Evolutionary conservation across 176 grass and related monocot species (phyloP), one percentile per base, ranked within the genome.

Genomic region (Eragrostis nindensis): DNA sequence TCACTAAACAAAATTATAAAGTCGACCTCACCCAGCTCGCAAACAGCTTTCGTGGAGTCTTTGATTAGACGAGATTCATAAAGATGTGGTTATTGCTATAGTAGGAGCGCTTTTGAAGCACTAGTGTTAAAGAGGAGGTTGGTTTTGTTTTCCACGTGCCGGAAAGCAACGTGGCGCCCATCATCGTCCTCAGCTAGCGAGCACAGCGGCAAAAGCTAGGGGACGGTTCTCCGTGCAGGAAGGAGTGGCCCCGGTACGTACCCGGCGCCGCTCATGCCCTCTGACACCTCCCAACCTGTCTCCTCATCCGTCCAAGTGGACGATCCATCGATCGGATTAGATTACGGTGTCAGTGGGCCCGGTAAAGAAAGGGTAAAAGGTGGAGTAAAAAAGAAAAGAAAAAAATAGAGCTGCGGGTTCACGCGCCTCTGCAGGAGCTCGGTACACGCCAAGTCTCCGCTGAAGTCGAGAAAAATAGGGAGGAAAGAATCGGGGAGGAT

Each of bases 261-360:
- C 47, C 48, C 38, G 77, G 49, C 27, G 7, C 22, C 5, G 49
- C 65, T 69, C 38, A 69, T 56, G 49, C 18, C 11, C 77, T 43
- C 65, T 70, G 78, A 14, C n/a, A n/a, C n/a, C n/a, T n/a, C n/a
- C n/a, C n/a, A n/a, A n/a, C 47, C 48, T 73, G 26, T 47, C 44
- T 18, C 68, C 6, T 54, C 32, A 21, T 69, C 77, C 78, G 11
- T 68, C 21, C 77, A 45, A 27, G 19, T 70, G 66, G 9, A 70
- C 10, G 59, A 38, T 49, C 25, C 42, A 38, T 49, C 25, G 11
- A 25, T 38, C 3, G 12, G 62, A 67, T 52, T 18, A 14, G 25
- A 77, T 57, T 74, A 36, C 32, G 32, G 32, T 36, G 32, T 36
- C 32, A 36, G 32, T 36, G 32, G 2, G 4, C 32, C 32, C 32